phyloP scores from a whole-genome alignment of 345 rosid genomes.

The Erodium maritimum region DNA sequence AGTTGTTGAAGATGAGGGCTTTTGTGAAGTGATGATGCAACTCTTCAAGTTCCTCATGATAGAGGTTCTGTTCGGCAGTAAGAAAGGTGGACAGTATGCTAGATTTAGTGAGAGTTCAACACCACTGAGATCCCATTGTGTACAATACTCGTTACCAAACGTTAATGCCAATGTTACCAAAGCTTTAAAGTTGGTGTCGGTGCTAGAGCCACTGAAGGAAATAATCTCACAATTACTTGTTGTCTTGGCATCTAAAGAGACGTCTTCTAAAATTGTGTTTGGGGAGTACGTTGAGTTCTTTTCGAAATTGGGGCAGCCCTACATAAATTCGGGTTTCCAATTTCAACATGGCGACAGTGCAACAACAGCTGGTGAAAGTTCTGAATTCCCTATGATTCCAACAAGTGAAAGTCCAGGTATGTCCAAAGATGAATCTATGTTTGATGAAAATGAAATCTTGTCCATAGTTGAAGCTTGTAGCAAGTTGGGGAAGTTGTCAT shows the following conservation, averaged over 20 bases:
- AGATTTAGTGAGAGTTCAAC: conserved; percentile 47
- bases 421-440: conserved; percentile 10
- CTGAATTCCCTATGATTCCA: conserved; percentile 13
- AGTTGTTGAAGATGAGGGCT: conserved; percentile 64
- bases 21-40: conserved; percentile 59
- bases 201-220: conserved; percentile 50
- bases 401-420: conserved; percentile 12
- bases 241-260: conserved; percentile 50
- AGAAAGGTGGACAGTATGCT: conserved; percentile 16
- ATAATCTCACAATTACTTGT: conserved; percentile 34
- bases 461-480: no score
- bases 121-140: conserved; percentile 32
- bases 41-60: conserved; percentile 61
- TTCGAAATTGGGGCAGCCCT: conserved; percentile 30
- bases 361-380: conserved; percentile 8
- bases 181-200: conserved; percentile 47
- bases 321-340: conserved; percentile 5
- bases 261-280: conserved; percentile 30
- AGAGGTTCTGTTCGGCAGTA: conserved; percentile 29
- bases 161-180: conserved; percentile 35
- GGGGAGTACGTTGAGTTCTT: conserved; percentile 27
- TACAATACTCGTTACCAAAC: conserved; percentile 25
- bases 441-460: no score
- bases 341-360: conserved; percentile 12
- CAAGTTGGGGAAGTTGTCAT: no score